These are phyloP conservation scores for Starmerella floris DNA, from an alignment of 805 yeast genomes.

Conservation along the genomic window DNA sequence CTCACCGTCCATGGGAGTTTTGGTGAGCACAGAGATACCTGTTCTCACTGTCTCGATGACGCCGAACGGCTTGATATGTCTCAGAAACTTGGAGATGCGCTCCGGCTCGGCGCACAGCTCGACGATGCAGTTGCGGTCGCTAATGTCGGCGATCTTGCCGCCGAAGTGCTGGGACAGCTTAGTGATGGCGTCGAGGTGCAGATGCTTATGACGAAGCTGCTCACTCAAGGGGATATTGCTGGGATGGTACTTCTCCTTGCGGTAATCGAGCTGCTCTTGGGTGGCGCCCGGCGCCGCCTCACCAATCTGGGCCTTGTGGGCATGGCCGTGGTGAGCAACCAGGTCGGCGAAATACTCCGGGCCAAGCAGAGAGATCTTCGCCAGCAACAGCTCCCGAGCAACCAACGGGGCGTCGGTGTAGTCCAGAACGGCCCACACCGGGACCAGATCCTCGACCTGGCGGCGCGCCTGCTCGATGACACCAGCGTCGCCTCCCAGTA, in stretches of 20 bases:
- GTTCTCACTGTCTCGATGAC: constrained; percentile 91
- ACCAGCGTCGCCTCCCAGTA: constrained; percentile 85
- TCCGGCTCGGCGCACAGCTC: constrained; percentile 91
- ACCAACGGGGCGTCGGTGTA: constrained; percentile 83
- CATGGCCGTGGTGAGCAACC: constrained; percentile 61
- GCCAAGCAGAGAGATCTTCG: constrained; percentile 84
- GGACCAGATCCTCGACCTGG: constrained; percentile 94
- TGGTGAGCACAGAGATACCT: constrained; percentile 97
- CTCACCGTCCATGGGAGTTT: constrained; percentile 66
- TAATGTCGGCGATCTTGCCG: constrained; percentile 81
- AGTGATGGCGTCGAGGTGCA: constrained; percentile 73
- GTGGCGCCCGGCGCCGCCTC: constrained; percentile 25
- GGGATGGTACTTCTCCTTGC: constrained; percentile 50
- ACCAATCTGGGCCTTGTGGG: constrained; percentile 28
- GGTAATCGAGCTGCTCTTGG: constrained; percentile 27
- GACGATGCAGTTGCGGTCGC: constrained; percentile 85
- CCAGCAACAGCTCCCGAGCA: constrained; percentile 78
- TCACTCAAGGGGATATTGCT: constrained; percentile 79
- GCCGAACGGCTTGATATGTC: constrained; percentile 89
- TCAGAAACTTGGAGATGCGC: constrained; percentile 73
- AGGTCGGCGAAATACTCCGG: constrained; percentile 97
- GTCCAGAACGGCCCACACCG: constrained; percentile 94
- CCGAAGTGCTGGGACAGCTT: constrained; percentile 77
- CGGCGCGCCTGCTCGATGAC: constrained; percentile 96
- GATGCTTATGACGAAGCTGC: constrained; percentile 85